Conservation (phyloP, 192 early-diverging fungal species). For the Polychytrium aggregatum region DNA sequence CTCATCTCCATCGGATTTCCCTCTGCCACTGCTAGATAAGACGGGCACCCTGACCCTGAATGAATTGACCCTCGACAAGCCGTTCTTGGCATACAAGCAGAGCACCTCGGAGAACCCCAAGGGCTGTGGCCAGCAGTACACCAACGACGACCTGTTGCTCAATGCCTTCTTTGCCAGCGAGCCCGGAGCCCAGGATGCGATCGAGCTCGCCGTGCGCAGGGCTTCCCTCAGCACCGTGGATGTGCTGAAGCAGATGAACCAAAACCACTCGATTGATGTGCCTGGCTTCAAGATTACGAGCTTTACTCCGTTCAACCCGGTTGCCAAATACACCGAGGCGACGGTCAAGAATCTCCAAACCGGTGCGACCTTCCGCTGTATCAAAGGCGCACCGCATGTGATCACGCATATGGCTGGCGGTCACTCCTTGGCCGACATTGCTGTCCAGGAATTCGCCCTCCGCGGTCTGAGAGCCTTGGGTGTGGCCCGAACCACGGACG, state of each 20-base stretch:
- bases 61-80: conserved; percentile 83
- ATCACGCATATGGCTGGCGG: conserved; percentile 56
- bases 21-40: too few relatives aligned
- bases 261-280: conserved; percentile 47
- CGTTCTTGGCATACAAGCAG: conserved; percentile 36
- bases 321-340: conserved; percentile 82
- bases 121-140: conserved; percentile 21
- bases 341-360: conserved; percentile 66
- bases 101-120: conserved; percentile 55
- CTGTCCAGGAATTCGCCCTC: conserved; percentile 71
- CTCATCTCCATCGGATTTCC: too few relatives aligned
- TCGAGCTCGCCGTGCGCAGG: conserved; percentile 74
- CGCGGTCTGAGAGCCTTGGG: conserved; percentile 86
- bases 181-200: conserved; percentile 78
- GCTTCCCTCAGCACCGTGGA: conserved; percentile 67
- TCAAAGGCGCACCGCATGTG: conserved; percentile 90
- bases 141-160: conserved; percentile 62
- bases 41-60: conserved; percentile 87
- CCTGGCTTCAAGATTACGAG: conserved; percentile 79
- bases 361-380: conserved; percentile 66
- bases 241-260: conserved; percentile 47
- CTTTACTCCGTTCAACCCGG: conserved; percentile 85
- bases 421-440: conserved; percentile 67
- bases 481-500: conserved; percentile 70
- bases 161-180: conserved; percentile 74